phyloP scores from a whole-genome alignment of 257 asterid species.

The Fraxinus pennsylvanica region DNA sequence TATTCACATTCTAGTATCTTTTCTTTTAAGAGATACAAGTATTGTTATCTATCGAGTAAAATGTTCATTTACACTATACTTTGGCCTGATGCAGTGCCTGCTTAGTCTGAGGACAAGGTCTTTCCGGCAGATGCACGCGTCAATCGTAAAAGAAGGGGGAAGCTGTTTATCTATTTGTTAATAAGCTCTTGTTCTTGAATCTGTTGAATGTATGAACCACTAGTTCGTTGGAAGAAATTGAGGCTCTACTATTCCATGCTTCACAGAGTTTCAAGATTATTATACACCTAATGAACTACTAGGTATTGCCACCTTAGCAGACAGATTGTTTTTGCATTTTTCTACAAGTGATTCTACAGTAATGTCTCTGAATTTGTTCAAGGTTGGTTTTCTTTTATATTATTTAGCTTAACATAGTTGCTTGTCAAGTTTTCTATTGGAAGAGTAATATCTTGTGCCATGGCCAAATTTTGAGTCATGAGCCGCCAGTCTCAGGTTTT shows the following conservation, averaged over 20 bases:
- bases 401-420: constrained; percentile 12
- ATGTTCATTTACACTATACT: neutral
- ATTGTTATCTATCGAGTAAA: neutral
- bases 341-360: neutral
- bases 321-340: neutral
- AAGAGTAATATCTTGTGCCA: neutral
- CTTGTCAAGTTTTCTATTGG: neutral
- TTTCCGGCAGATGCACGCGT: neutral
- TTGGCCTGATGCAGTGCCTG: neutral
- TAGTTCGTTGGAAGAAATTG: neutral
- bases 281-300: neutral
- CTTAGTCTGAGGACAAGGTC: neutral
- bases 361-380: neutral
- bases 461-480: neutral
- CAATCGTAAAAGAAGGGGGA: neutral
- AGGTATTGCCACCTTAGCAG: neutral
- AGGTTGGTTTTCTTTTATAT: neutral
- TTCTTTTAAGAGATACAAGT: neutral
- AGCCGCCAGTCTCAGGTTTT: neutral
- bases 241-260: neutral
- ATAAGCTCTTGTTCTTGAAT: neutral
- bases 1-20: neutral
- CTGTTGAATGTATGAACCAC: neutral
- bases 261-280: neutral
- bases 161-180: neutral